phyloP scores from a whole-genome alignment of 345 rosid genomes.

The Draba incana region DNA sequence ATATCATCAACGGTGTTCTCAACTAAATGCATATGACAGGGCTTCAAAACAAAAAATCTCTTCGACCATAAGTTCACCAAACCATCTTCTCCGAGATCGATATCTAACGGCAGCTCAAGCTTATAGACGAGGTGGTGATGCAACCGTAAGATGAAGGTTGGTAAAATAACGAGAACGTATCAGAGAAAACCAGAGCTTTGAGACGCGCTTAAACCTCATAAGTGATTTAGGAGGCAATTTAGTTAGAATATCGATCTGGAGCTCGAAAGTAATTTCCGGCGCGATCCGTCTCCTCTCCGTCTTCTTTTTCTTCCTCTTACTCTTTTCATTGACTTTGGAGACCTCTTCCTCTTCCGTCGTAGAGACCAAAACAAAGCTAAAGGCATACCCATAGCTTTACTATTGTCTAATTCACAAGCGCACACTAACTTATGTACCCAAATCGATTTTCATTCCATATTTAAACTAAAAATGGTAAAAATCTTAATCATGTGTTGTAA shows the following conservation, averaged over 20 bases:
- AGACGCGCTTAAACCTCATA: conserved; percentile 11
- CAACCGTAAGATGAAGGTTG: neutral
- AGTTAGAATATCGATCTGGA: neutral
- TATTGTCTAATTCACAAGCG: no score
- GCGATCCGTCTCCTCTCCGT: neutral
- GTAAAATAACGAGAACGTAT: neutral
- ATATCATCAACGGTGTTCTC: neutral
- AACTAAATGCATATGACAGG: neutral
- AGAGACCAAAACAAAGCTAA: neutral
- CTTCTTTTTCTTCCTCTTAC: no score
- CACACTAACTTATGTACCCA: no score
- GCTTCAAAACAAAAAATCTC: neutral
- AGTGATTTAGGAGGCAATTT: conserved; percentile 13
- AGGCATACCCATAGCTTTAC: no score
- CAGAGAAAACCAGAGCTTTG: conserved; percentile 14
- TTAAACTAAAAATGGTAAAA: no score
- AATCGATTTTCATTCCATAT: no score
- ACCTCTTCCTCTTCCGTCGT: neutral
- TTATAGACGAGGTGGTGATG: conserved; percentile 15
- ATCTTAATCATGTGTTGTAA: no score
- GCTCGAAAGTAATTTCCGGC: neutral
- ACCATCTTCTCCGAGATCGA: neutral
- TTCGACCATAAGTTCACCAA: conserved; percentile 9
- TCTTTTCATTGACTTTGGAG: neutral
- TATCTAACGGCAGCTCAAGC: no score